These are phyloP conservation scores for Cryphonectria radicalis DNA, from an alignment of 2,329 filamentous ascomycete genomes.

Conservation along the genomic window DNA sequence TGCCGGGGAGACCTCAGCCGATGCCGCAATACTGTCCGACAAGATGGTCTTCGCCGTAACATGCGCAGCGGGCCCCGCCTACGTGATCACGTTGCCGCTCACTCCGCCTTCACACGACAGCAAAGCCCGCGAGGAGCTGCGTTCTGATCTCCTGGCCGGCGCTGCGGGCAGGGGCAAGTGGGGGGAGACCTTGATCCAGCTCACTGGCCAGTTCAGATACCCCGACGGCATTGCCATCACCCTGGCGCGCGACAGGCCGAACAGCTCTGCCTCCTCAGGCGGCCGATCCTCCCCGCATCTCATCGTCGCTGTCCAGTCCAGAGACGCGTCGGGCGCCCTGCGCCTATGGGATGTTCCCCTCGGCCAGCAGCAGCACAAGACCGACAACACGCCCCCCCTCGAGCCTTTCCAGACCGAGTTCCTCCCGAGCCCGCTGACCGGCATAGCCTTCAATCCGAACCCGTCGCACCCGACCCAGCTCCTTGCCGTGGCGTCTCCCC, in stretches of 20 bases:
- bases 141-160: conserved; percentile 53
- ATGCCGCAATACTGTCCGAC: conserved; percentile 54
- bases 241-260: conserved; percentile 46
- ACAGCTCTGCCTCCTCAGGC: conserved; percentile 8
- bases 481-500: conserved; percentile 57
- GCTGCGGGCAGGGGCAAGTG: conserved; percentile 65
- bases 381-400: conserved; percentile 38
- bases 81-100: conserved; percentile 62
- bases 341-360: conserved; percentile 63
- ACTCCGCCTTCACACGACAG: conserved; percentile 65
- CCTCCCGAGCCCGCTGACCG: conserved; percentile 56
- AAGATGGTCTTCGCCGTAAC: conserved; percentile 65
- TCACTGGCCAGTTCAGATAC: conserved; percentile 57
- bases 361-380: conserved; percentile 40
- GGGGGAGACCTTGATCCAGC: conserved; percentile 61
- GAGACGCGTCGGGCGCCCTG: conserved; percentile 62
- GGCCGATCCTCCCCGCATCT: conserved; percentile 44
- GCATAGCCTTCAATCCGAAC: conserved; percentile 65
- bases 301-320: conserved; percentile 64
- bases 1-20: conserved; percentile 53
- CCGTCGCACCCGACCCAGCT: conserved; percentile 56
- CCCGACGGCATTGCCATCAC: conserved; percentile 62
- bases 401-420: conserved; percentile 66
- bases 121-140: conserved; percentile 60
- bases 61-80: conserved; percentile 61